These are phyloP conservation scores for Dryas drummondii DNA, from an alignment of 306 rosid genomes.

Conservation along the genomic window DNA sequence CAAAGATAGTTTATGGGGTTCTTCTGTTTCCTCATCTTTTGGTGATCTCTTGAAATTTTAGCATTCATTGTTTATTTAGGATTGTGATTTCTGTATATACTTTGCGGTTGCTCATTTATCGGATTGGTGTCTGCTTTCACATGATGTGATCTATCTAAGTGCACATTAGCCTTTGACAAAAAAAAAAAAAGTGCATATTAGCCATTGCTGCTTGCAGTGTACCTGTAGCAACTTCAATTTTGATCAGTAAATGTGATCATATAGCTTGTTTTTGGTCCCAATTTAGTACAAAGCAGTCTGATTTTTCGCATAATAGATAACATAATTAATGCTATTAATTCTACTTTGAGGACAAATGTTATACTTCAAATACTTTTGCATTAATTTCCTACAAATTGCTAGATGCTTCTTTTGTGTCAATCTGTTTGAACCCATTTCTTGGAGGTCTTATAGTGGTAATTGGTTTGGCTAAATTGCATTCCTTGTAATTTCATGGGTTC, in stretches of 20 bases:
- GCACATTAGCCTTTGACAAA: neutral
- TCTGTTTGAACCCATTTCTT: neutral
- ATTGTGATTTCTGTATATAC: neutral
- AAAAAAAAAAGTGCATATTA: neutral
- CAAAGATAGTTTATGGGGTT: neutral
- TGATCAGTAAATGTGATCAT: neutral
- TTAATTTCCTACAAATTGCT: too few species aligned
- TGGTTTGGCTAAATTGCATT: slow-evolving; percentile 5
- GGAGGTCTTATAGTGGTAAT: neutral
- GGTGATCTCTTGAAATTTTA: neutral
- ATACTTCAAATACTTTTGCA: too few species aligned
- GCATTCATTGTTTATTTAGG: neutral
- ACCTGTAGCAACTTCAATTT: neutral
- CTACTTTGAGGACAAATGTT: too few species aligned
- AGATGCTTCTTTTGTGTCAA: neutral
- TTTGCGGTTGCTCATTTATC: neutral
- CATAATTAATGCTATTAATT: too few species aligned
- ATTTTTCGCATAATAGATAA: too few species aligned
- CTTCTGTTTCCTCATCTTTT: too few species aligned
- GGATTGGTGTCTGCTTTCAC: neutral
- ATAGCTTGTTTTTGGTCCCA: neutral
- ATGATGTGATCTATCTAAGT: neutral
- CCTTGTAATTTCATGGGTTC: neutral
- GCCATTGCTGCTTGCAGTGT: neutral
- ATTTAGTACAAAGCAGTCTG: neutral